Evolutionary conservation across 1,139 yeast genomes (phyloP), one percentile per base, ranked within the genome.

Genomic region (Eremothecium cymbalariae): DNA sequence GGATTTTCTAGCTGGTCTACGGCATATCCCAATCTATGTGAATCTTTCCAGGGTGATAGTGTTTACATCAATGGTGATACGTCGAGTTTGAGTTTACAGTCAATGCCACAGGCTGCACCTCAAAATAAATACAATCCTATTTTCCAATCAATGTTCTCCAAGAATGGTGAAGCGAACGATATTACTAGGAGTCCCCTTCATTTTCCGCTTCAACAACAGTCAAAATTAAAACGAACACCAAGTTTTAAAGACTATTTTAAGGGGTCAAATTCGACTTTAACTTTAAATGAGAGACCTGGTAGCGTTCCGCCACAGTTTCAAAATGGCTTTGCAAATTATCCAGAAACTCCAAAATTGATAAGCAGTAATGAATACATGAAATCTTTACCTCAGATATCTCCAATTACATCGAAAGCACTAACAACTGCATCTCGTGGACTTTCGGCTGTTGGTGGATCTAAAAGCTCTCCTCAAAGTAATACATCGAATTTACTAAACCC

Each of bases 31-130:
- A 11, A 32, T 12, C 15, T 22, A 19, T 13, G 17, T 21, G 17
- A 32, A 24, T 16, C 27, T 9, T 16, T 26, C 12, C 22, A 18
- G 25, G 49, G 43, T 25, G 50, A 50, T 33, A 39, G 42, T 18
- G 40, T 46, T 6, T 48, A 51, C 36, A 37, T 45, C 7, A 41
- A 44, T 28, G 56, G 55, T 8, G 42, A 44, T 30, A 48, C 46
- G n/a, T 43, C 52, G 3, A 36, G 48, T 4, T 31, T 51, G 14
- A 43, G 43, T 27, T 22, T 49, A 13, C 48, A 49, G 30, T 30
- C 33, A 24, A 33, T 49, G 22, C 53, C 54, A n/a, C 41, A 45
- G 12, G 7, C 25, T 8, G 9, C 21, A 9, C n/a, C 30, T 15
- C 21, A 17, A 6, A 31, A 36, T 42, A 27, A 24, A 43, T 4